Base-by-base conservation (phyloP, 2,329 filamentous ascomycete genomes). In the Pleomassaria siparia region DNA sequence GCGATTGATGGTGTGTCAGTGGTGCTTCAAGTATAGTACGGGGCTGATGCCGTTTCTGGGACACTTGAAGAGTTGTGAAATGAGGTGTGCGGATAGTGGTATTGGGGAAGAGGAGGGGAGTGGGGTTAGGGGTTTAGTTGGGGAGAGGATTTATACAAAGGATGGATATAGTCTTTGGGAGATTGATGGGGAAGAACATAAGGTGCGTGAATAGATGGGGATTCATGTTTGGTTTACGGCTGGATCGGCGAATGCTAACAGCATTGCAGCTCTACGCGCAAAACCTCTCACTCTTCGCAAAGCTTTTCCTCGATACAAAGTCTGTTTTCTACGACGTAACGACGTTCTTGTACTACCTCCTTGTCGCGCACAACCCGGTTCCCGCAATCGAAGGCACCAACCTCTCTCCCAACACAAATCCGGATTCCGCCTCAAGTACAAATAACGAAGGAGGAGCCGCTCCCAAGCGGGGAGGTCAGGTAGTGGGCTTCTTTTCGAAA, bases 401-500 rank as follows among this genome's bases (percentile, higher is more conserved):
- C 63, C 72, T 58, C 13, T 10, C 41, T 28, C 22, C 25, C 25
- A n/a, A 26, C n/a, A 26, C 10, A 15, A 26, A 30, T 9, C 40
- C 22, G 24, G 5, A 35, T 26, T 26, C 25, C n/a, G 25, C 25
- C 7, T 26, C 25, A 7, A 26, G 7, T 12, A 7, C 25, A 12
- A 7, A 7, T 12, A 22, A 40, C 16, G 36, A 5, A 7, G 5
- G 22, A 13, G 5, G 9, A 24, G 15, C 8, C 36, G 12, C 6
- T n/a, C 13, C 9, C 5, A 7, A 26, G 25, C n/a, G n/a, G 15
- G 25, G 24, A 15, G 53, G 58, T 2, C 83, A 86, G 63, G 85
- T 96, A 24, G 83, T 92, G 1, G 94, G 94, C n/a, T 97, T 97
- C 79, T 99, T 97, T 76, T 95, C 89, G 54, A 97, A 99, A 69